A percentile compares a stretch with the other conserved stretches of the same genome.
Evolutionary conservation across 441 rosid genomes (phyloP).

Genomic region (Mallotus repandus): DNA sequence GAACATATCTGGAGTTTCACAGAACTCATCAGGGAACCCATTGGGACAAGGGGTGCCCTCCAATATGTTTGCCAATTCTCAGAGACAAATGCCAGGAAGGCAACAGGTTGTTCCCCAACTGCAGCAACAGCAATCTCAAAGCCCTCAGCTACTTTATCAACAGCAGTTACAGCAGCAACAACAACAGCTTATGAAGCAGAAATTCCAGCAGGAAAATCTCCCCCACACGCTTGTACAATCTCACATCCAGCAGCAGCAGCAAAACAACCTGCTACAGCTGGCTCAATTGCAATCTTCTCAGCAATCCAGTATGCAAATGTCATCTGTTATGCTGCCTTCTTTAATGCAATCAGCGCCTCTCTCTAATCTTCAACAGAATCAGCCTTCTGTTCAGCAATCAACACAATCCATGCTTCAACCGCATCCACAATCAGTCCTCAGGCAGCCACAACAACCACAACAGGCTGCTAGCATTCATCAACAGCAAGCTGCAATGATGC

Average conservation of each 20-base stretch:
- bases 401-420: constrained; percentile 73
- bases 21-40: constrained; percentile 49
- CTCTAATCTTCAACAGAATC: constrained; percentile 69
- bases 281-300: constrained; percentile 74
- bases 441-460: constrained; percentile 76
- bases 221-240: constrained; percentile 38
- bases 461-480: constrained; percentile 64
- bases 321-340: constrained; percentile 61
- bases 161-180: constrained; percentile 47
- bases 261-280: constrained; percentile 63
- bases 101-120: constrained; percentile 67
- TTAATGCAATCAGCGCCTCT: constrained; percentile 52
- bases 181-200: constrained; percentile 59
- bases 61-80: constrained; percentile 59
- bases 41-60: constrained; percentile 61
- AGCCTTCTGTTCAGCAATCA: constrained; percentile 68
- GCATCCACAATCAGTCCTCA: constrained; percentile 58
- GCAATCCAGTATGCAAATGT: constrained; percentile 66
- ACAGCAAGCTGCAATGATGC: constrained; percentile 64
- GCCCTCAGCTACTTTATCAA: constrained; percentile 23
- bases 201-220: constrained; percentile 60
- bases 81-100: constrained; percentile 65
- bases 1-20: constrained; percentile 61
- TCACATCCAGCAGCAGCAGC: constrained; percentile 41
- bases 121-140: constrained; percentile 69